Conservation (phyloP, 257 asterid genomes). For the Eustoma russellianum region DNA sequence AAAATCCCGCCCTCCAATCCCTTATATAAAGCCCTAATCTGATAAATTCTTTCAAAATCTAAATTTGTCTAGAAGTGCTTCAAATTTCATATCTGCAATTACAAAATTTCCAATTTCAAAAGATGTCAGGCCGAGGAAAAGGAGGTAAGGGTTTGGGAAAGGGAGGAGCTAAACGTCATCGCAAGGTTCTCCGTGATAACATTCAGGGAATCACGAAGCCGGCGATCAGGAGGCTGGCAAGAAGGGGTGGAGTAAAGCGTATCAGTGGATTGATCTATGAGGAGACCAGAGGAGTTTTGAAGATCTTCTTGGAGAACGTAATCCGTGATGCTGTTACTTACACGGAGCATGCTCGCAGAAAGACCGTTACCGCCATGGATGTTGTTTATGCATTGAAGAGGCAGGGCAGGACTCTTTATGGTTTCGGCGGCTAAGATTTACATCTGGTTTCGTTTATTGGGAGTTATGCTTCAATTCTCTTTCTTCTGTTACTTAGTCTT, state of each 20-base stretch:
- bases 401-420: constrained; percentile 26
- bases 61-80: too few species aligned
- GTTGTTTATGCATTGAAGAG: constrained; percentile 23
- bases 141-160: constrained; percentile 31
- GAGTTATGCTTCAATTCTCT: too few species aligned
- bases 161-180: constrained; percentile 29
- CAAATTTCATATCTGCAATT: too few species aligned
- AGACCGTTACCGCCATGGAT: constrained; percentile 27
- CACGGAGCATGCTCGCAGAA: constrained; percentile 25
- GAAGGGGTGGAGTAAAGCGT: constrained; percentile 29
- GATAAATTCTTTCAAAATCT: too few species aligned
- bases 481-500: too few species aligned
- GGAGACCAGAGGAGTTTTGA: constrained; percentile 21
- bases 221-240: constrained; percentile 18
- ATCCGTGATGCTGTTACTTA: constrained; percentile 29
- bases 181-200: constrained; percentile 25
- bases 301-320: constrained; percentile 27
- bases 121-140: constrained; percentile 31
- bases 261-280: constrained; percentile 26
- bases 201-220: constrained; percentile 29
- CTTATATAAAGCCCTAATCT: too few species aligned
- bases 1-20: too few species aligned
- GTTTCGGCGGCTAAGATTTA: constrained; percentile 16
- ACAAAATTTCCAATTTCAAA: not conserved
- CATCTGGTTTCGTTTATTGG: not conserved